Evolutionary conservation across 768 basidiomycete species (phyloP).

Genomic region (Boletus sp.): DNA sequence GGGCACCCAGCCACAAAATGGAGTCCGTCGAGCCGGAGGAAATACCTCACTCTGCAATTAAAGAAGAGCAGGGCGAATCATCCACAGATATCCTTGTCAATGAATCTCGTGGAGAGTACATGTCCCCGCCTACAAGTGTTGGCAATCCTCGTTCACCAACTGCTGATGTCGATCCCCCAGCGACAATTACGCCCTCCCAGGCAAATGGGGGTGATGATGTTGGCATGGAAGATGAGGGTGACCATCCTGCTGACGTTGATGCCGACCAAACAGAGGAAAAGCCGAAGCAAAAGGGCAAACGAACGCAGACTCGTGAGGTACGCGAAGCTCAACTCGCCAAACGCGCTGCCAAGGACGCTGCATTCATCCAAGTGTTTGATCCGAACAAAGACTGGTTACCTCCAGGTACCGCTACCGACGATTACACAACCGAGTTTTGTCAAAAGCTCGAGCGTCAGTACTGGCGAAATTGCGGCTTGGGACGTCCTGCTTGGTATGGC

Average conservation of each 20-base stretch:
- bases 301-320: conserved; percentile 40
- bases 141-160: conserved; percentile 21
- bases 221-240: conserved; percentile 16
- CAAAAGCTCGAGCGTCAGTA: conserved; percentile 82
- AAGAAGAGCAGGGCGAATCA: conserved; percentile 42
- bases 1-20: conserved; percentile 34
- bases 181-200: neutral
- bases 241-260: conserved; percentile 6
- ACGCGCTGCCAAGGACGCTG: conserved; percentile 40
- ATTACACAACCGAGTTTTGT: conserved; percentile 89
- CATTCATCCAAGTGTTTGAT: conserved; percentile 70
- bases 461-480: conserved; percentile 89
- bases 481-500: conserved; percentile 95
- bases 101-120: conserved; percentile 7
- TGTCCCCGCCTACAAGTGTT: conserved; percentile 31
- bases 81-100: conserved; percentile 2
- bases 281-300: conserved; percentile 40
- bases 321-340: conserved; percentile 49
- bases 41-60: conserved; percentile 29
- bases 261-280: conserved; percentile 33
- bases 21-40: conserved; percentile 46
- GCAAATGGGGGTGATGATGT: conserved; percentile 11
- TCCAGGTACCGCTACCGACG: conserved; percentile 59
- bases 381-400: conserved; percentile 80
- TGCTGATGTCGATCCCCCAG: conserved; percentile 7